phyloP scores from a whole-genome alignment of 306 rosid genomes.

The Quillaja saponaria region DNA sequence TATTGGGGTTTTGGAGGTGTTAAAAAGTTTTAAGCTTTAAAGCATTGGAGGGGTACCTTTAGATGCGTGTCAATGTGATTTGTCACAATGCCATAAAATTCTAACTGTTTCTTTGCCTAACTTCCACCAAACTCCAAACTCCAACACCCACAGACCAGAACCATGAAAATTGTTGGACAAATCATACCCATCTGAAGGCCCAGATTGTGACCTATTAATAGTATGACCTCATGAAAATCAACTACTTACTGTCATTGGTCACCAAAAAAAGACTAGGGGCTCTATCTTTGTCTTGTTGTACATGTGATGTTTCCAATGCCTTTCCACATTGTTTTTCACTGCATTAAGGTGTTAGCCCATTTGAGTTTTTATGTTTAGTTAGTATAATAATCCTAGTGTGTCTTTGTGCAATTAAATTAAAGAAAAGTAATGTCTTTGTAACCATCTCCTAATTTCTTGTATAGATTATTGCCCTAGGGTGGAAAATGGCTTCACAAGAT shows the following conservation, averaged over 20 bases:
- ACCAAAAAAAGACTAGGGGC: conserved; percentile 6
- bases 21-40: neutral
- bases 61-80: conserved; percentile 30
- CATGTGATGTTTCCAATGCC: conserved; percentile 41
- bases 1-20: conserved; percentile 17
- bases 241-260: conserved; percentile 5
- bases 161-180: conserved; percentile 27
- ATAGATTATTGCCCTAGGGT: neutral
- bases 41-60: neutral
- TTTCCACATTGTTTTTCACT: conserved; percentile 21
- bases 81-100: conserved; percentile 38
- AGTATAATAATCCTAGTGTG: neutral
- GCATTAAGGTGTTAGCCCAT: neutral
- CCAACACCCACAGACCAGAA: conserved; percentile 18
- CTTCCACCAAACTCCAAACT: conserved; percentile 61
- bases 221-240: conserved; percentile 16
- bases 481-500: neutral
- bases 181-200: conserved; percentile 22
- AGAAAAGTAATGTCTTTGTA: neutral
- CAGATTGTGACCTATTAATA: conserved; percentile 30
- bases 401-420: neutral
- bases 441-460: neutral
- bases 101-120: conserved; percentile 45
- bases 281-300: conserved; percentile 17
- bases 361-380: neutral